These are phyloP conservation scores for Aspergillus pseudonomiae DNA, from an alignment of 2,329 filamentous ascomycete species.

Conservation along the genomic window DNA sequence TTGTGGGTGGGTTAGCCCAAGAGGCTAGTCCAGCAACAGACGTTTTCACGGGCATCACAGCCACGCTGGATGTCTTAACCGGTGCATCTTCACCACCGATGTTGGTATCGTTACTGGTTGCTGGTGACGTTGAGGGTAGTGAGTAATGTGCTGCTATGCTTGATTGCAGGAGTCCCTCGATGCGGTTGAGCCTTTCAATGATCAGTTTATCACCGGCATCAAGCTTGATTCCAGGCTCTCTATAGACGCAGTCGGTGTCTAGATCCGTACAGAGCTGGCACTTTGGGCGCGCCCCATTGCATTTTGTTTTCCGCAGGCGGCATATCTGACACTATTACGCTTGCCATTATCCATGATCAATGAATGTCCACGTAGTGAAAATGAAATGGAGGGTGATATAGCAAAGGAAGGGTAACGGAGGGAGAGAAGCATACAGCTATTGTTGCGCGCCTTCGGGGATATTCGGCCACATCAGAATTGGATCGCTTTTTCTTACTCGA, in stretches of 20 bases:
- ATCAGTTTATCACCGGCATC: constrained; percentile 87
- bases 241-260: constrained; percentile 80
- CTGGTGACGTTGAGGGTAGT: constrained; percentile 64
- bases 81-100: constrained; percentile 60
- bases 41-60: constrained; percentile 39
- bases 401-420: constrained; percentile 1
- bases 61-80: constrained; percentile 36
- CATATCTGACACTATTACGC: constrained; percentile 72
- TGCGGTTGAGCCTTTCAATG: constrained; percentile 73
- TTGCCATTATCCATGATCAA: constrained; percentile 7
- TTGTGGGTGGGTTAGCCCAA: constrained; percentile 64
- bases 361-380: background rate
- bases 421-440: constrained; percentile 33
- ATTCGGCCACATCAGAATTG: constrained; percentile 33
- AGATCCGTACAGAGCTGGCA: constrained; percentile 83
- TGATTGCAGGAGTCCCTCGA: constrained; percentile 77
- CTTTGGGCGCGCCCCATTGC: constrained; percentile 78
- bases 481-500: constrained; percentile 32
- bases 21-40: constrained; percentile 70
- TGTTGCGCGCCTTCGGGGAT: constrained; percentile 36
- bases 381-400: background rate
- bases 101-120: constrained; percentile 65
- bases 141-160: constrained; percentile 52
- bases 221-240: constrained; percentile 83
- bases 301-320: constrained; percentile 76